Base-by-base conservation (phyloP, 1,284 basidiomycete species). In the Schizophyllum commune region DNA sequence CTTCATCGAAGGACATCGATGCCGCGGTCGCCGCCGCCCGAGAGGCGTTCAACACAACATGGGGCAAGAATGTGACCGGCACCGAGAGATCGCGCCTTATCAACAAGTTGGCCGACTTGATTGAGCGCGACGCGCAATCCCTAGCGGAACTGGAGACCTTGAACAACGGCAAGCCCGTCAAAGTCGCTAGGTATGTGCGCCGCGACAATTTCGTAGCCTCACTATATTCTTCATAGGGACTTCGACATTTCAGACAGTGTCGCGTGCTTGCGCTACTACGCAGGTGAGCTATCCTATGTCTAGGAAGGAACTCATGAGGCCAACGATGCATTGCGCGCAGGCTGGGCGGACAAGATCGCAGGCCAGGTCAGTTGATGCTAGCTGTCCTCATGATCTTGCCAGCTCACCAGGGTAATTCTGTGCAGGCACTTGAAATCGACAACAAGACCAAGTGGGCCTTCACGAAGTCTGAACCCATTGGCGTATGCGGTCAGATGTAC, bases 391-490 rank as follows among this genome's bases (percentile, higher is more conserved):
- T 47, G 15, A 56, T 55, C 6, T 5, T 55, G 22, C 47, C 22
- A 59, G 17, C 27, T 39, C 27, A 39, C 27, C 27, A 20, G 51
- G 57, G 34, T 51, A 11, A 69, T 69, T 21, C 58, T 32, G 1
- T 32, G 1, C 65, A 92, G 88, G 84, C 84, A 55, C 84, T 94
- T 65, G 93, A 94, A 74, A 83, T 92, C 32, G 87, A 92, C 71
- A 88, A 88, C 71, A 85, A 84, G 69, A 79, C 78, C 60, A 94
- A 94, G 75, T 75, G 94, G 62, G 89, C 89, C 17, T 93, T 94
- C 74, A 95, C 93, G 22, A 83, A 88, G 57, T 92, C 95, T 73
- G 95, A 98, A 66, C 94, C 96, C 32, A 91, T 98, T 67, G 96
- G 95, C 56, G 95, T 97, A 53, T 94, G 90, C 68, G 93, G 90